These are phyloP conservation scores for Rubia peregrina DNA, from an alignment of 305 asterid species.

Conservation along the genomic window DNA sequence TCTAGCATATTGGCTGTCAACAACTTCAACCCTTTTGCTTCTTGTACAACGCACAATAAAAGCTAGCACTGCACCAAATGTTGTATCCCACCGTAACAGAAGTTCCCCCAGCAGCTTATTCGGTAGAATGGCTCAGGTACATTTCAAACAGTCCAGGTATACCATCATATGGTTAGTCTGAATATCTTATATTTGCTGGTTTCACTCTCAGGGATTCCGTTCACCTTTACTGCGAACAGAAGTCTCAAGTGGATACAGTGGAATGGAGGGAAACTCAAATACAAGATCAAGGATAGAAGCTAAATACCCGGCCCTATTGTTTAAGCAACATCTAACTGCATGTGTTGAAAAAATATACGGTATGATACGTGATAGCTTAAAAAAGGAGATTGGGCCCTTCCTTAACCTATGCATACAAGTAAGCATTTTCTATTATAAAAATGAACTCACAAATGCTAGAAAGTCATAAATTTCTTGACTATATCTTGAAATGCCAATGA, in stretches of 20 bases:
- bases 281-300: constrained; percentile 73
- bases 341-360: constrained; percentile 92
- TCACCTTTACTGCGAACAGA: constrained; percentile 61
- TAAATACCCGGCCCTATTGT: constrained; percentile 84
- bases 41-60: constrained; percentile 82
- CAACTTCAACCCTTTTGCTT: constrained; percentile 80
- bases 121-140: constrained; percentile 92
- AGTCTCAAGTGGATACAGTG: constrained; percentile 84
- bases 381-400: constrained; percentile 80
- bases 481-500: constrained; percentile 24
- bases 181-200: constrained; percentile 22
- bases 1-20: constrained; percentile 85
- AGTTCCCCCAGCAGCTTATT: constrained; percentile 72
- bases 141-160: constrained; percentile 16
- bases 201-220: constrained; percentile 54
- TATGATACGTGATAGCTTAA: constrained; percentile 76
- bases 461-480: constrained; percentile 18
- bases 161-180: not conserved
- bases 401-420: constrained; percentile 85
- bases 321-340: constrained; percentile 92
- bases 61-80: constrained; percentile 59
- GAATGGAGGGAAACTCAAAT: constrained; percentile 79
- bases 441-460: constrained; percentile 85
- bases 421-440: constrained; percentile 52
- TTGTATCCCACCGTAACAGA: constrained; percentile 55